These are phyloP conservation scores for Aureobasidium mangrovei DNA, from an alignment of 2,329 filamentous ascomycete genomes.

Conservation along the genomic window DNA sequence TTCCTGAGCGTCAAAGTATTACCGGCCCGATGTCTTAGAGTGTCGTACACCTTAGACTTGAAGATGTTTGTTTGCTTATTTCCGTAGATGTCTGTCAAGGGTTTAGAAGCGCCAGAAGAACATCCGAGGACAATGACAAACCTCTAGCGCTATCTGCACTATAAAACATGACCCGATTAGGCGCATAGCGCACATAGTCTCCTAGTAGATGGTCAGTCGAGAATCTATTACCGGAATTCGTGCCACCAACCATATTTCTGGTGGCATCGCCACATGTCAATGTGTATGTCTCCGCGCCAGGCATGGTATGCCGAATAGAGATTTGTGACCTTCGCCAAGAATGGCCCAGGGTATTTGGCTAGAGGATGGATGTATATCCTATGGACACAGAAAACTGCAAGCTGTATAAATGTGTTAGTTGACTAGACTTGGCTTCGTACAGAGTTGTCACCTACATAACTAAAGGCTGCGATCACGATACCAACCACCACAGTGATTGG, in stretches of 20 bases:
- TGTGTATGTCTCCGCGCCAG: not conserved
- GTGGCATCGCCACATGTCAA: slow-evolving; percentile 1
- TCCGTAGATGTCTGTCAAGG: not conserved
- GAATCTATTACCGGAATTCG: not conserved
- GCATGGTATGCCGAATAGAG: not conserved
- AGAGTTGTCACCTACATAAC: no score
- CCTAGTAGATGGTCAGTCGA: not conserved
- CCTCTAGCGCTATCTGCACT: not conserved
- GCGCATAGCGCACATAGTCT: not conserved
- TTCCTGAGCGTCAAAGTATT: not conserved
- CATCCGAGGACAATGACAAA: no score
- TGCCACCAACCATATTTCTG: not conserved
- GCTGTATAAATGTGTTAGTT: not conserved
- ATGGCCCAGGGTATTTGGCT: not conserved
- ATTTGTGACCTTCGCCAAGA: slow-evolving; percentile 4
- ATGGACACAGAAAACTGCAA: not conserved
- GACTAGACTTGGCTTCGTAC: no score
- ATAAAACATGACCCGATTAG: not conserved
- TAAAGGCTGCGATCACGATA: no score
- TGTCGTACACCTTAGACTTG: not conserved
- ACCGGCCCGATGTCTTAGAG: not conserved
- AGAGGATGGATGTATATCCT: not conserved
- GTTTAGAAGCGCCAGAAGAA: no score
- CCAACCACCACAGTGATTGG: no score
- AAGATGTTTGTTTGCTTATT: not conserved